Conservation (phyloP, 805 yeast genomes). For the Suhomyces prunicola region DNA sequence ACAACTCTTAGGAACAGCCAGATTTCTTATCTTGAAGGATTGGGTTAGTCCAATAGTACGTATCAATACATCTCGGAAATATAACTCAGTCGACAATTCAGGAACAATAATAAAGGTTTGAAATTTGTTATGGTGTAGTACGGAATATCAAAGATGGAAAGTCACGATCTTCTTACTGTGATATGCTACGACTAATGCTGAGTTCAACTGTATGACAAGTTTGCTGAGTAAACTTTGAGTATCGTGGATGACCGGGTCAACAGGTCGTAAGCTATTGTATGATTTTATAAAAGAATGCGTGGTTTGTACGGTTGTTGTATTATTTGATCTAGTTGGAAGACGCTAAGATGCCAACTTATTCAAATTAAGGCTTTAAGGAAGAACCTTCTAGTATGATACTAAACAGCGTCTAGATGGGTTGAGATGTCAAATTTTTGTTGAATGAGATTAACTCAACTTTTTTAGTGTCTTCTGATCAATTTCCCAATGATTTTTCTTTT, state of each 20-base stretch:
- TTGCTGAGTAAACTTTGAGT: background rate
- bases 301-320: background rate
- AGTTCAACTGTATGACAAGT: background rate
- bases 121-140: background rate
- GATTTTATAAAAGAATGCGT: background rate
- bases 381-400: background rate
- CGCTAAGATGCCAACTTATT: background rate
- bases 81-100: background rate
- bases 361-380: background rate
- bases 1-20: background rate
- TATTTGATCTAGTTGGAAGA: background rate
- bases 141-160: background rate
- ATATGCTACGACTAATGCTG: background rate
- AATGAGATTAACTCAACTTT: constrained; percentile 1
- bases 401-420: background rate
- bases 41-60: background rate
- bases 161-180: background rate
- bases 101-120: background rate
- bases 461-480: constrained; percentile 13
- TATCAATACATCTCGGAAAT: background rate
- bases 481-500: constrained; percentile 11
- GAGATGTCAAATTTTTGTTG: background rate
- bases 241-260: background rate
- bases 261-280: background rate
- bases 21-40: background rate